Evolutionary conservation across 73 alveolate species (phyloP), one percentile per base, ranked within the genome.

Genomic region (Uronychia setigera): DNA sequence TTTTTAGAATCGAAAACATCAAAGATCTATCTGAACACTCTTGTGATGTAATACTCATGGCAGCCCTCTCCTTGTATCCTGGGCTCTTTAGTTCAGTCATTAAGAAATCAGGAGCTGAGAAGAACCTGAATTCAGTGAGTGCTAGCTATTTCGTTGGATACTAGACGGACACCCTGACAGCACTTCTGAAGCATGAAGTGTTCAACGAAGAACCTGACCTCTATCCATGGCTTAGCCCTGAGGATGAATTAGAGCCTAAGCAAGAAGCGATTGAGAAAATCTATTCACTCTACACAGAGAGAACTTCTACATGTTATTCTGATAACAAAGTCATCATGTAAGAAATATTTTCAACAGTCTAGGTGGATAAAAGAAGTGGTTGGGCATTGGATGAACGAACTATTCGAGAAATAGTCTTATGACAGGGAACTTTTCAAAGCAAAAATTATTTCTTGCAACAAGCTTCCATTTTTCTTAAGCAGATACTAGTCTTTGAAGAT

Each of bases 341-440:
- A 11, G 25, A 1, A 1, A 30, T 30, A 9, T 57, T 1, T 31
- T 58, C 33, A n/a, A 13, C 9, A 74, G 33, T 25, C 29, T 32
- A 19, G 26, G 29, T 26, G 67, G 67, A 74, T 58, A 19, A 35
- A 82, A 32, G 89, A 60, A 19, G 59, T 35, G 0, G 32, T 74
- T 28, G 80, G 29, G 34, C 74, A 88, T 26, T 91, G 96, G 96
- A 27, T 91, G 59, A 91, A 86, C 35, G 92, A 91, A 35, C 88
- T 86, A 35, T 35, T 91, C 25, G 96, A 91, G 26, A 83, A 80
- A 13, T 89, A 87, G 25, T 58, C 67, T 30, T 26, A 86, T 0
- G 92, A 91, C 33, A 80, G 96, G 35, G 89, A 86, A 13, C 76
- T 84, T 26, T 59, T 85, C 78, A 74, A 83, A 1, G 93, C 84